Evolutionary conservation across 1,284 basidiomycete species (phyloP), one percentile per base, ranked within the genome.

Genomic region (Melampsora abietis-canadensis): DNA sequence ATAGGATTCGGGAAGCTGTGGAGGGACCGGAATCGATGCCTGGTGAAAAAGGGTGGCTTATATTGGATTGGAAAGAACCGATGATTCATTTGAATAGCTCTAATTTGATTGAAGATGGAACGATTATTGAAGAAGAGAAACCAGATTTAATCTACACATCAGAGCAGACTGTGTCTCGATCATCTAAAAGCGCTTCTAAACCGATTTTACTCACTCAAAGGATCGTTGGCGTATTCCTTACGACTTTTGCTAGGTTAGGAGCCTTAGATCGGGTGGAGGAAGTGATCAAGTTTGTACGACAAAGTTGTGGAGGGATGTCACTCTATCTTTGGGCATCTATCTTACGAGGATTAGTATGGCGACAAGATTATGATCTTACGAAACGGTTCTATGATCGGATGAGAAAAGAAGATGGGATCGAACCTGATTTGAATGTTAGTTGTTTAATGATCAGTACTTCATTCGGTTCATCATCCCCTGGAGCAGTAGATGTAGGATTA

Each of bases 381-480:
- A 63, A 63, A 34, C 37, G 63, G 21, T 72, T 34, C 19, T 17
- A 61, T 17, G 40, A 51, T n/a, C 59, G 47, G 24, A 72, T 64
- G 68, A 46, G 51, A 62, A 30, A 19, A 10, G 60, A 72, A 40
- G 60, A 63, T 34, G 27, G 24, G n/a, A 17, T 72, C 19, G 24
- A 51, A 46, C 24, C 61, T 12, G 68, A 64, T 30, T 51, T 64
- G 24, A 40, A 31, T 21, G 51, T 64, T 30, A 44, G 34, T 37
- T 72, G 68, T 37, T 51, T 72, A 31, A 40, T 63, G 46, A 72
- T 72, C 46, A 72, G 68, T 24, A 61, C 44, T 21, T 64, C 30
- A 6, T 61, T 72, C 15, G 46, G 19, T 31, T 48, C 21, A 12
- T 27, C 60, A 24, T 31, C 60, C 15, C 54, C 59, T 40, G 37